These are phyloP conservation scores for Auriculariales sp. DNA, from an alignment of 768 basidiomycete genomes.

Conservation along the genomic window DNA sequence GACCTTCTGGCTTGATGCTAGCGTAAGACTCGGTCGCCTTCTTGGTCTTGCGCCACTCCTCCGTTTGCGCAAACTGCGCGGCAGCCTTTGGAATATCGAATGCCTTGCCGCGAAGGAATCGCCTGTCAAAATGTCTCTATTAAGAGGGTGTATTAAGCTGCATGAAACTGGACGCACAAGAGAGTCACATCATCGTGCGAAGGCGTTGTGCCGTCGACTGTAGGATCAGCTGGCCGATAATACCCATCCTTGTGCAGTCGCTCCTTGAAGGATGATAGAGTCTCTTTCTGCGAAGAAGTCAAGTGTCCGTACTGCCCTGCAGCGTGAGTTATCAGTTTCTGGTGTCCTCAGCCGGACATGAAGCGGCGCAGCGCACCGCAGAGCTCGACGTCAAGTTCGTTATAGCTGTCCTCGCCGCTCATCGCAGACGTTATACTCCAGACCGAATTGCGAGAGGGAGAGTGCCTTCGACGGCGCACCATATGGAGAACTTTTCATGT, in stretches of 20 bases:
- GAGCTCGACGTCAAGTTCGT: background rate
- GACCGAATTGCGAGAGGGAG: background rate
- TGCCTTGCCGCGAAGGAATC: conserved; percentile 68
- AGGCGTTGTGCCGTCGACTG: conserved; percentile 16
- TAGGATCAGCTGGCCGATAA: conserved; percentile 23
- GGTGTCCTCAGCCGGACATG: no score
- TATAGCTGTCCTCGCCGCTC: background rate
- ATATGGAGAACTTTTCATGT: no score
- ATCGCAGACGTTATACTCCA: background rate
- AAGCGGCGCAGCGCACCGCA: no score
- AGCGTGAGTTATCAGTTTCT: no score
- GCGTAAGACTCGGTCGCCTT: conserved; percentile 49
- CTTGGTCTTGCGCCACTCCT: conserved; percentile 53
- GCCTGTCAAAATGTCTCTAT: conserved; percentile 26
- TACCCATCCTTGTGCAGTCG: conserved; percentile 34
- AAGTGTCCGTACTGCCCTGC: conserved; percentile 30
- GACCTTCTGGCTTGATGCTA: conserved; percentile 41
- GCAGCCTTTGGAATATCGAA: conserved; percentile 49
- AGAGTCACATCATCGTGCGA: conserved; percentile 56
- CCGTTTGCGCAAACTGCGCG: conserved; percentile 53
- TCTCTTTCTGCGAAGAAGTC: conserved; percentile 29
- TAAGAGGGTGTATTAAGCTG: background rate
- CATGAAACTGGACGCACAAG: conserved; percentile 28
- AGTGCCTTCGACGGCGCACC: background rate
- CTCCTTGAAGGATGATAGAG: conserved; percentile 38